Conservation (phyloP, 2,329 filamentous ascomycete species). For the Aspergillus unguis region DNA sequence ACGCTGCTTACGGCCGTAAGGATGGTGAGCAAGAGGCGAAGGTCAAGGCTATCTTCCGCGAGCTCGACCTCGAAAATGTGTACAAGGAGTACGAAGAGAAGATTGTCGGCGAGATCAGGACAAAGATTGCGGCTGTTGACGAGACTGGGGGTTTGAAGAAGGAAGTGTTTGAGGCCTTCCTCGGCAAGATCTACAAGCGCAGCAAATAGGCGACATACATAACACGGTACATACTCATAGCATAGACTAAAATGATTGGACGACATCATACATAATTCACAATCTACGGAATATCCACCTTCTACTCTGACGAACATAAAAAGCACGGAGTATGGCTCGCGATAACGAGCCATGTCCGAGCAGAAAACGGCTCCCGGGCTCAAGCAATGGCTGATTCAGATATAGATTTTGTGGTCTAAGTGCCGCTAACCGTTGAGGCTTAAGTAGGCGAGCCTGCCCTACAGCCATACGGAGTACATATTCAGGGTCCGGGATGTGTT, state of each 20-base stretch:
- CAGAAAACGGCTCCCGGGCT: no score
- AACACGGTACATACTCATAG: background rate
- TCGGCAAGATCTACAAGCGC: slow-evolving; percentile 97
- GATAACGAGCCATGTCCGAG: background rate
- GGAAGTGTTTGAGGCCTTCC: slow-evolving; percentile 81
- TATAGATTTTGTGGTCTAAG: no score
- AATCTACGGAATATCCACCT: background rate
- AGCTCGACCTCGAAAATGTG: slow-evolving; percentile 75
- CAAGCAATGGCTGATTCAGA: no score
- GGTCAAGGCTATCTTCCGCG: slow-evolving; percentile 85
- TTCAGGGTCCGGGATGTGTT: background rate
- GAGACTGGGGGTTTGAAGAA: slow-evolving; percentile 88
- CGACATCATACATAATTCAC: background rate
- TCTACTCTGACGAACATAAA: background rate
- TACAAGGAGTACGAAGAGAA: slow-evolving; percentile 91
- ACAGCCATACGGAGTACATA: no score
- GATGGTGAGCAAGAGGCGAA: slow-evolving; percentile 75
- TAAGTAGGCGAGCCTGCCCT: no score
- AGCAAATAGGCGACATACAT: slow-evolving; percentile 66
- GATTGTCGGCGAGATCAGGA: slow-evolving; percentile 71
- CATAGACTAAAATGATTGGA: slow-evolving; percentile 4
- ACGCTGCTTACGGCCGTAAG: slow-evolving; percentile 93
- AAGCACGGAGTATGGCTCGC: background rate
- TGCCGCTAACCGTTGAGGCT: no score
- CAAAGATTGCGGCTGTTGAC: slow-evolving; percentile 74